phyloP scores from a whole-genome alignment of 305 asterid genomes.

The Fraxinus ornus region DNA sequence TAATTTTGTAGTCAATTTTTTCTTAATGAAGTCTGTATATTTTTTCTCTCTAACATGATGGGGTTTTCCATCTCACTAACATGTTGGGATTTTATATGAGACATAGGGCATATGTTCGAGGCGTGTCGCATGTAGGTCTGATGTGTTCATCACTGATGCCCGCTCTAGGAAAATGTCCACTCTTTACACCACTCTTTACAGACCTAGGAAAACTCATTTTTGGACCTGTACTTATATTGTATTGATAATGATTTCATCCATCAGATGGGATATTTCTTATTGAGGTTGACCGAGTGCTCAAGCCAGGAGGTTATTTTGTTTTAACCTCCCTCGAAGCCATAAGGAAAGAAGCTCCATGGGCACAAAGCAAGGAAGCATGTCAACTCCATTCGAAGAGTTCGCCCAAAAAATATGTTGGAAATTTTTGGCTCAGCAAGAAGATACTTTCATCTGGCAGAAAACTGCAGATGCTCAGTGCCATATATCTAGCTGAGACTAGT shows the following conservation, averaged over 20 bases:
- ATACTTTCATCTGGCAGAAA: constrained; percentile 83
- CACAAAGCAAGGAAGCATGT: constrained; percentile 46
- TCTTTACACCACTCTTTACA: neutral
- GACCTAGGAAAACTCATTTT: neutral
- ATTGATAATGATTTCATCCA: constrained; percentile 35
- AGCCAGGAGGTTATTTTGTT: constrained; percentile 93
- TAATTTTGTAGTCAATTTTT: neutral
- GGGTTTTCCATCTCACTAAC: neutral
- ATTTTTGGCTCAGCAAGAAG: constrained; percentile 72
- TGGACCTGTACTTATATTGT: constrained; percentile 1
- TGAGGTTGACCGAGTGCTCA: constrained; percentile 85
- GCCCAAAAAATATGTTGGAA: constrained; percentile 73
- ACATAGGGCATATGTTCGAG: neutral
- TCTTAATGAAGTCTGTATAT: neutral
- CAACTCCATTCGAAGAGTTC: constrained; percentile 60
- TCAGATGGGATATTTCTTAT: constrained; percentile 83
- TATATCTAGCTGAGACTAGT: constrained; percentile 58
- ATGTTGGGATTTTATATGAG: neutral
- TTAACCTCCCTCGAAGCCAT: constrained; percentile 67
- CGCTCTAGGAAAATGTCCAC: neutral
- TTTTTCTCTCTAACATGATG: no score
- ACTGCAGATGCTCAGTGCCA: constrained; percentile 64
- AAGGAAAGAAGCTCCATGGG: constrained; percentile 46
- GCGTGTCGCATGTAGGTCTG: neutral
- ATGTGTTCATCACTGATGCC: neutral